Evolutionary conservation across 1,284 basidiomycete species (phyloP).

Genomic region (Phellinidium pouzarii): DNA sequence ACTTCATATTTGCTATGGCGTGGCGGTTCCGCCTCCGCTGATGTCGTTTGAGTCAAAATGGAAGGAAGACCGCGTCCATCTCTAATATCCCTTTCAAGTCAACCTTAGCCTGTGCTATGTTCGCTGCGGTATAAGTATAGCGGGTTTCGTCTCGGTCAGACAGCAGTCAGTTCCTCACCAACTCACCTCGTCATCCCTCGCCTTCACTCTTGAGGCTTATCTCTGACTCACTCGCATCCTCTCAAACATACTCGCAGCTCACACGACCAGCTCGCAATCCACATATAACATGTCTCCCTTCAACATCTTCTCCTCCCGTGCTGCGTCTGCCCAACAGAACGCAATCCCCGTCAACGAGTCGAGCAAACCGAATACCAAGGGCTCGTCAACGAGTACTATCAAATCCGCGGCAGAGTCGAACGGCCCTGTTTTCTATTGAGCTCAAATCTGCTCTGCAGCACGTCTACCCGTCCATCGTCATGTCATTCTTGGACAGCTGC

Average conservation of each 20-base stretch:
- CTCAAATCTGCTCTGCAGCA: not conserved
- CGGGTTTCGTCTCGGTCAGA: not conserved
- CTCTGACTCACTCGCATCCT: not conserved
- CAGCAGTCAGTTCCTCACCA: not conserved
- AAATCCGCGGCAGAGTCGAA: constrained; percentile 13
- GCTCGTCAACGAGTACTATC: constrained; percentile 12
- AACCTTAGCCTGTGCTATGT: constrained; percentile 5
- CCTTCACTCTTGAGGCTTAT: not conserved
- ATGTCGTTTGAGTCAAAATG: constrained; percentile 19
- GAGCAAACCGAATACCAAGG: constrained; percentile 8
- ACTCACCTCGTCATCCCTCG: not conserved
- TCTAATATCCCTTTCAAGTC: constrained; percentile 6
- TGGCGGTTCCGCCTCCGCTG: constrained; percentile 18
- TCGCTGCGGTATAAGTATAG: constrained; percentile 9
- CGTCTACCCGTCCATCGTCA: not conserved
- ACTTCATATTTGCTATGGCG: constrained; percentile 7
- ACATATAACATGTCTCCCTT: constrained; percentile 9
- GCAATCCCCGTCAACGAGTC: constrained; percentile 11
- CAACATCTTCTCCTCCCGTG: constrained; percentile 4
- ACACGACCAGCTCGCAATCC: not conserved
- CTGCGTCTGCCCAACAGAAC: constrained; percentile 8
- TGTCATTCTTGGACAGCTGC: constrained; percentile 7
- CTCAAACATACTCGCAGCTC: not conserved
- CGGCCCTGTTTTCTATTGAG: constrained; percentile 13
- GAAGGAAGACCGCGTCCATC: constrained; percentile 5